Conservation (phyloP, 1,139 yeast genomes). For the Hemisphaericaspora xylanilytica region DNA sequence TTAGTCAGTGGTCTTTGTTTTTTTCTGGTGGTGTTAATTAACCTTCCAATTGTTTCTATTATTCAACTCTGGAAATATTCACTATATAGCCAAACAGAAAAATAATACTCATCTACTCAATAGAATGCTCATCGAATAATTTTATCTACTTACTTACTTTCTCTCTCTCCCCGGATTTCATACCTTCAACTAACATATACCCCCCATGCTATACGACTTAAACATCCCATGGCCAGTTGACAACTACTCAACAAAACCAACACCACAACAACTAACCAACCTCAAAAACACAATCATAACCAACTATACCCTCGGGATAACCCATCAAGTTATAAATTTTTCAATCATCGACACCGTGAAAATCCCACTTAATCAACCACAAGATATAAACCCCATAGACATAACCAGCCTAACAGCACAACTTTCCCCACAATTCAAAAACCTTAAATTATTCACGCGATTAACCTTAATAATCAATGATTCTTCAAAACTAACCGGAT, state of each 20-base stretch:
- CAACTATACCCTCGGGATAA: slow-evolving; percentile 63
- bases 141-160: too few relatives aligned
- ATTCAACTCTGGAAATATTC: too few relatives aligned
- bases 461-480: slow-evolving; percentile 76
- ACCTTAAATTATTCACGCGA: slow-evolving; percentile 59
- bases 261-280: slow-evolving; percentile 37
- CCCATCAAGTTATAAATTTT: slow-evolving; percentile 72
- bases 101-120: too few relatives aligned
- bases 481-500: slow-evolving; percentile 70
- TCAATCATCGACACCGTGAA: slow-evolving; percentile 54
- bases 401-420: slow-evolving; percentile 21
- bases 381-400: slow-evolving; percentile 40
- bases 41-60: too few relatives aligned
- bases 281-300: slow-evolving; percentile 54
- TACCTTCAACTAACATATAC: slow-evolving; percentile 1
- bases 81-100: too few relatives aligned
- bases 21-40: too few relatives aligned
- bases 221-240: slow-evolving; percentile 80
- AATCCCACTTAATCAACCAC: slow-evolving; percentile 46
- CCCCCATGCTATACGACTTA: slow-evolving; percentile 60
- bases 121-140: too few relatives aligned
- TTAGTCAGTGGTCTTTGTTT: too few relatives aligned
- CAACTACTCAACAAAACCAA: slow-evolving; percentile 42
- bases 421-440: slow-evolving; percentile 39
- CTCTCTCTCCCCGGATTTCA: too few relatives aligned